Evolutionary conservation across 2,329 filamentous ascomycete genomes (phyloP), one percentile per base, ranked within the genome.

Genomic region (Cryphonectria carpinicola): DNA sequence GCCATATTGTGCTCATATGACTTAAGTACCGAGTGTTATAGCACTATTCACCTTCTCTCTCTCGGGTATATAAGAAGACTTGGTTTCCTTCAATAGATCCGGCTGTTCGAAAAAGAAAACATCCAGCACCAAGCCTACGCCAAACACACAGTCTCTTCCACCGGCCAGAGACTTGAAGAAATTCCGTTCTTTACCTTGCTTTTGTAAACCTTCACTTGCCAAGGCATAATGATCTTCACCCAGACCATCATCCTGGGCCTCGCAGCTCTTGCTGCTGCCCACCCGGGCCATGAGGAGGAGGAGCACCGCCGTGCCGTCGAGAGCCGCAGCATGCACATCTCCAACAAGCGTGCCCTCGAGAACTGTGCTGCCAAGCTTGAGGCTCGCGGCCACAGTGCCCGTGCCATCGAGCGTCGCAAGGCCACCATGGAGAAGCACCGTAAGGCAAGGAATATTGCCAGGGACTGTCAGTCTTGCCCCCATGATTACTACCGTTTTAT

Each of bases 281-380:
- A 70, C 41, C 70, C 70, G 17, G 68, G 60, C 17, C 60, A 70
- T 39, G 63, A 72, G 37, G 56, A 70, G 8, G 49, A 63, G 54
- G 67, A 67, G 60, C 22, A 35, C 46, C 60, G 25, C 35, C 65
- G 63, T 4, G 61, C 61, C 28, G 17, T 65, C 35, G 63, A 49
- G 25, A 17, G 46, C 32, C 70, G 65, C 52, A 41, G 13, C 19
- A 28, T 32, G 4, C 60, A 39, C 10, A 22, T 22, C 10, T 60
- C 61, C 52, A 64, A 60, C 54, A 72, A 46, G 54, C 66, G 66
- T 10, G 65, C 62, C 14, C 69, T 71, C 28, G 61, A 68, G 43
- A 65, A 41, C 68, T 72, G 70, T 41, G 62, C 69, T 37, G 46
- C 69, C 28, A 49, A 74, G n/a, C 69, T 71, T n/a, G 62, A 68